A percentile compares a stretch with the other conserved stretches of the same genome.
These are phyloP conservation scores for Priceomyces haplophilus DNA, from an alignment of 805 yeast genomes.

Conservation along the genomic window DNA sequence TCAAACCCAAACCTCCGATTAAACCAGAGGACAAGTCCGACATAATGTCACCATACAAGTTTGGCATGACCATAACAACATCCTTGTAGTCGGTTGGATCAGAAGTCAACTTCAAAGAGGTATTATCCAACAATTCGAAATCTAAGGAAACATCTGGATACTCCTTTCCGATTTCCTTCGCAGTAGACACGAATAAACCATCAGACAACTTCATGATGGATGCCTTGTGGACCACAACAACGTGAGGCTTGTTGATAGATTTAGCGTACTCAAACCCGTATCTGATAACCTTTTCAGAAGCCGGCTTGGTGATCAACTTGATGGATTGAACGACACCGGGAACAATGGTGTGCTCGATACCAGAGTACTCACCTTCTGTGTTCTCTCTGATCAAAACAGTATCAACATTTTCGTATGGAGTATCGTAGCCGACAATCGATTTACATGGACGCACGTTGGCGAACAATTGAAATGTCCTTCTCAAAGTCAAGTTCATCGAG, in stretches of 20 bases:
- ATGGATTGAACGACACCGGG: slow-evolving; percentile 99
- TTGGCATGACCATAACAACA: slow-evolving; percentile 97
- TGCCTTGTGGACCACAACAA: slow-evolving; percentile 95
- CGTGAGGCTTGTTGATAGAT: slow-evolving; percentile 81
- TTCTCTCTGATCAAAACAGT: slow-evolving; percentile 97
- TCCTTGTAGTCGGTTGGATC: slow-evolving; percentile 86
- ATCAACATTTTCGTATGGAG: slow-evolving; percentile 86
- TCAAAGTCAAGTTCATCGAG: slow-evolving; percentile 92
- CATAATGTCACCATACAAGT: slow-evolving; percentile 98
- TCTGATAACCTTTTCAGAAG: slow-evolving; percentile 94
- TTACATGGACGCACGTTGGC: slow-evolving; percentile 98
- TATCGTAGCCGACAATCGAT: slow-evolving; percentile 88
- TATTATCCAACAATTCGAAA: slow-evolving; percentile 91
- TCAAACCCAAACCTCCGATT: slow-evolving; percentile 97
- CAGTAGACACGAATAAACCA: slow-evolving; percentile 92
- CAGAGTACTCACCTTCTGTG: slow-evolving; percentile 99
- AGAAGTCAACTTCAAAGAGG: slow-evolving; percentile 84
- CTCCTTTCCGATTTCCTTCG: slow-evolving; percentile 83
- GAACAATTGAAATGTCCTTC: slow-evolving; percentile 93
- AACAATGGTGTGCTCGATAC: slow-evolving; percentile 96
- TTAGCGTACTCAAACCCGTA: slow-evolving; percentile 97
- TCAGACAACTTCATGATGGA: slow-evolving; percentile 97
- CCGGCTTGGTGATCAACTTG: slow-evolving; percentile 93
- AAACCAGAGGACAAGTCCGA: slow-evolving; percentile 97
- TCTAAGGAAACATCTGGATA: slow-evolving; percentile 85